Base-by-base conservation (phyloP, 2,329 filamentous ascomycete species). In the Nothomitra cinnamomea region DNA sequence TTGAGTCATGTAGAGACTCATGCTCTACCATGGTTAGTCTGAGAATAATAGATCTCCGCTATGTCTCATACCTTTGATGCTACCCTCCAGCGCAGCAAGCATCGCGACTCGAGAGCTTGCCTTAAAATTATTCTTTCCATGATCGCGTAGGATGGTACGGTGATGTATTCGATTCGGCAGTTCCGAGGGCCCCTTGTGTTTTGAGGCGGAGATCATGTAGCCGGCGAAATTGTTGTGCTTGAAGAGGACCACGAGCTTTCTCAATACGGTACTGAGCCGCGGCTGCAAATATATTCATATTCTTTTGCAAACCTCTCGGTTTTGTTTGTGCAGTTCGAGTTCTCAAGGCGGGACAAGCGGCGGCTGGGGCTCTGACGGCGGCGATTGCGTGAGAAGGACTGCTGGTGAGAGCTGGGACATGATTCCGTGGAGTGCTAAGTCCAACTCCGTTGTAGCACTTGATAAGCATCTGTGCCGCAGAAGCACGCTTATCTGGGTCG, bases 391-490 rank as follows among this genome's bases (percentile, higher is more conserved):
- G 28, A 40, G 48, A n/a, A 51, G 48, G 19, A 2, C 22, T 40
- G 49, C n/a, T 51, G 24, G 22, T 12, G 28, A 51, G 49, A 51
- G 25, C 28, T 17, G 49, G 49, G 49, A 51, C 49, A 12, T 51
- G 25, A 19, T 40, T 17, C 49, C 15, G 49, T 40, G 49, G 49
- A 51, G 28, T 40, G 25, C 49, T 38, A n/a, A 51, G 49, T 21
- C 49, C 49, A 21, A 8, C 2, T 51, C 49, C 49, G 5, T 40
- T 21, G 49, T 19, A 51, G 15, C 15, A 21, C 15, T 51, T 40
- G 49, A 51, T 17, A 25, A 51, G 49, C 49, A 51, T 51, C 28
- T 51, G 49, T 40, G 49, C 49, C 2, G 49, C 49, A 40, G 49
- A 51, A 51, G 49, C 49, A 45, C 42, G 42, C 42, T 52, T 35